Conservation (phyloP, 192 early-diverging fungal species). For the Paraglomus occultum region DNA sequence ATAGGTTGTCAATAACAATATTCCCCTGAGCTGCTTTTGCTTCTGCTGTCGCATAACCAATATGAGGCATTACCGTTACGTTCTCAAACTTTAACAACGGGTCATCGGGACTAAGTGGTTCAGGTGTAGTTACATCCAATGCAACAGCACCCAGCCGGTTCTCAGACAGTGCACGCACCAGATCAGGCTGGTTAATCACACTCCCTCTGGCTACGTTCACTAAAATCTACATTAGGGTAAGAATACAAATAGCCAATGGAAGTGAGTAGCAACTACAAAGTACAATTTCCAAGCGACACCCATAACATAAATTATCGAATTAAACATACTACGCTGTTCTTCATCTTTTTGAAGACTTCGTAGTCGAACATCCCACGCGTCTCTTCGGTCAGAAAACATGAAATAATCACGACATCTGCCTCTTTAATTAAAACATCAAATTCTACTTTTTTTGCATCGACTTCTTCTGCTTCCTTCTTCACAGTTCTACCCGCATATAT, state of each 20-base stretch:
- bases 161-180: constrained; percentile 62
- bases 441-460: constrained; percentile 50
- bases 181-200: constrained; percentile 72
- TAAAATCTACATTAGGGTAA: constrained; percentile 63
- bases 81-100: constrained; percentile 57
- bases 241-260: neutral
- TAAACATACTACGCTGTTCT: constrained; percentile 48
- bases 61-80: constrained; percentile 82
- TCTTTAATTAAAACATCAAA: constrained; percentile 59
- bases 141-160: constrained; percentile 64
- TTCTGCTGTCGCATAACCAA: constrained; percentile 76
- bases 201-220: constrained; percentile 82
- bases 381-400: constrained; percentile 68
- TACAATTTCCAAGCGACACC: too few relatives aligned
- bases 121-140: constrained; percentile 86
- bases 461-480: constrained; percentile 46
- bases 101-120: constrained; percentile 68
- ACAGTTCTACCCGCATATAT: constrained; percentile 59
- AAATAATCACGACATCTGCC: constrained; percentile 72
- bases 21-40: constrained; percentile 80
- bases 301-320: too few relatives aligned
- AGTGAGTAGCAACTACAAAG: neutral
- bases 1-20: constrained; percentile 70
- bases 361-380: constrained; percentile 73
- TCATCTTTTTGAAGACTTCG: constrained; percentile 68